These are phyloP conservation scores for Hemileccinum rubropunctum DNA, from an alignment of 768 basidiomycete species.

Conservation along the genomic window DNA sequence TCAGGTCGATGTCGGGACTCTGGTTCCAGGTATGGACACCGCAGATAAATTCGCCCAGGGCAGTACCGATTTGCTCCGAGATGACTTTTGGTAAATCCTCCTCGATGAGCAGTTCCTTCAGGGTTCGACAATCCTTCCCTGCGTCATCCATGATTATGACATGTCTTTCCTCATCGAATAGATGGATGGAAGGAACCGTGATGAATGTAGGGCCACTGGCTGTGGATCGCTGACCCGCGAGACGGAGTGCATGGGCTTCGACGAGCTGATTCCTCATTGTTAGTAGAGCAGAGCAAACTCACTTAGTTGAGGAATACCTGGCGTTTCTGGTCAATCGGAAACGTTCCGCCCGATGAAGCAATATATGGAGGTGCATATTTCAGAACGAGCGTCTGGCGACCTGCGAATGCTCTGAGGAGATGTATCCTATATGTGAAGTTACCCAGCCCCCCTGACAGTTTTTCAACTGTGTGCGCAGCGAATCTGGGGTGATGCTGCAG, in stretches of 20 bases:
- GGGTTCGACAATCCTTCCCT: constrained; percentile 36
- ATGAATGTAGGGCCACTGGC: constrained; percentile 36
- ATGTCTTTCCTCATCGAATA: constrained; percentile 46
- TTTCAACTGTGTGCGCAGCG: constrained; percentile 36
- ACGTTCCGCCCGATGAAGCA: constrained; percentile 19
- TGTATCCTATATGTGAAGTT: constrained; percentile 61
- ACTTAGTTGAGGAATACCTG: constrained; percentile 42
- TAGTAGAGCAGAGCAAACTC: not conserved
- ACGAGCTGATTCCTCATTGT: constrained; percentile 35
- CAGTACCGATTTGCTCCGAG: constrained; percentile 46
- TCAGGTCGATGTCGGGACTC: constrained; percentile 26
- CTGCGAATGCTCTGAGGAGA: constrained; percentile 40
- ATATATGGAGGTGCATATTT: constrained; percentile 55
- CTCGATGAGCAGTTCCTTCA: constrained; percentile 42
- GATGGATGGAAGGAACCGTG: constrained; percentile 47
- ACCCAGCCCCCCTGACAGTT: constrained; percentile 49
- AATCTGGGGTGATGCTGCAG: constrained; percentile 45
- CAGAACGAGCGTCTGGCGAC: constrained; percentile 47
- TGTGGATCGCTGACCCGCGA: constrained; percentile 35
- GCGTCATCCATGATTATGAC: constrained; percentile 65
- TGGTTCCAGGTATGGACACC: constrained; percentile 49
- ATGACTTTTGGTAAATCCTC: constrained; percentile 29
- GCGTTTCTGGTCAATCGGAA: constrained; percentile 43
- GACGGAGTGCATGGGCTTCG: constrained; percentile 49
- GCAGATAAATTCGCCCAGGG: constrained; percentile 55